Base-by-base conservation (phyloP, 2,329 filamentous ascomycete genomes). In the Atkinsonella hypoxylon region DNA sequence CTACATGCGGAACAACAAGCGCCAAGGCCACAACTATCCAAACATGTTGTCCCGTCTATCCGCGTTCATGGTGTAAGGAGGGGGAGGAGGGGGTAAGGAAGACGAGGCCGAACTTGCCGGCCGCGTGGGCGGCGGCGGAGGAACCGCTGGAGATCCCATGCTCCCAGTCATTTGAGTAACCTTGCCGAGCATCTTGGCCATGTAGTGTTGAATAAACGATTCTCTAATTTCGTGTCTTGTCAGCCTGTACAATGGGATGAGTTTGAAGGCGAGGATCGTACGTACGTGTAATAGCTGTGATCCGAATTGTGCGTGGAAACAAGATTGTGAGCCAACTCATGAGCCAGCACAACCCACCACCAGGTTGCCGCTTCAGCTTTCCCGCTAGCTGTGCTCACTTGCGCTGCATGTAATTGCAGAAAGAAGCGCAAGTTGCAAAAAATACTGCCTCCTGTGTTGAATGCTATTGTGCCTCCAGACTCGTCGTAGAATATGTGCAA, bases 401-500 rank as follows among this genome's bases (percentile, higher is more conserved):
- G 66, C 13, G 69, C 61, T 43, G 79, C 73, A 61, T 97, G 91
- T 32, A 96, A 68, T 61, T 91, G 82, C 53, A 85, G 69, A 65
- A 90, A 97, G 72, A 88, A 95, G 17, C 87, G 77, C 56, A 95
- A 77, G 62, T 98, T 98, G 74, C 89, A 96, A 71, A 97, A 98
- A 31, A 98, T 79, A 59, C 85, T 88, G 38, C 91, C 90, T 39
- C 77, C 80, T 9, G 79, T 78, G 64, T 98, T 98, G 74, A 98
- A 98, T 0, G 91, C 93, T 55, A 98, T 95, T 0, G 89, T 90
- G 51, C 79, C 80, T 4, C 89, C 87, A 3, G 71, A 68, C 40
- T 84, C 79, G 59, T 96, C 90, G 59, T 89, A 89, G 70, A 91
- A 97, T 47, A 97, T 85, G 63, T 94, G 91, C 51, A 97, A 66